Base-by-base conservation (phyloP, 75 land plant species). In the Isoetes taiwanensis region DNA sequence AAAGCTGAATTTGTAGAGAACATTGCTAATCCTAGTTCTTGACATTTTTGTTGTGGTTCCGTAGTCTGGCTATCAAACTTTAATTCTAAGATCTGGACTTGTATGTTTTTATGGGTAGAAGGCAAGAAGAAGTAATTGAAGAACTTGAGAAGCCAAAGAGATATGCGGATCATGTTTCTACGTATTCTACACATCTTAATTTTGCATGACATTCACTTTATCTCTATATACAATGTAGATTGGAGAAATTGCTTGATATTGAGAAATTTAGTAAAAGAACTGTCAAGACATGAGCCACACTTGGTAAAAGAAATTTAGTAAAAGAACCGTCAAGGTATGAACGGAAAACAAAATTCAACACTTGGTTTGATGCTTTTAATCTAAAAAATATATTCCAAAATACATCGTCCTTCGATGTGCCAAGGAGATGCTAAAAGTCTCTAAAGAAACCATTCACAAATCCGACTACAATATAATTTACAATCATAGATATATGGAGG, bases 261-360 rank as follows among this genome's bases (percentile, higher is more conserved):
- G 98, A 93, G 56, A 93, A 81, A 63, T 93, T 74, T 39, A 93
- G 98, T 61, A 93, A 93, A 55, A 66, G 95, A 40, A 87, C 95
- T 19, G 98, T 93, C 27, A 93, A 81, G 95, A 91, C 82, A 59
- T 57, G 17, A 8, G 17, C n/a, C 20, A 11, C n/a, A n/a, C n/a
- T n/a, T n/a, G n/a, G n/a, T n/a, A n/a, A n/a, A n/a, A 93, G 56
- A 93, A 81, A 63, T 93, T 74, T 39, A 93, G 98, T 61, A 93
- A 93, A 55, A 66, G 95, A 40, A 87, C 95, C 19, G 98, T 93
- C 27, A 93, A 81, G 95, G 97, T 85, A 59, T 57, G 17, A 8
- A 30, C n/a, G n/a, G n/a, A n/a, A n/a, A n/a, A n/a, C n/a, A n/a
- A n/a, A n/a, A n/a, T n/a, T n/a, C n/a, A n/a, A n/a, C n/a, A n/a